Evolutionary conservation across 73 alveolate genomes (phyloP).

Genomic region (Tetrahymena malaccensis): DNA sequence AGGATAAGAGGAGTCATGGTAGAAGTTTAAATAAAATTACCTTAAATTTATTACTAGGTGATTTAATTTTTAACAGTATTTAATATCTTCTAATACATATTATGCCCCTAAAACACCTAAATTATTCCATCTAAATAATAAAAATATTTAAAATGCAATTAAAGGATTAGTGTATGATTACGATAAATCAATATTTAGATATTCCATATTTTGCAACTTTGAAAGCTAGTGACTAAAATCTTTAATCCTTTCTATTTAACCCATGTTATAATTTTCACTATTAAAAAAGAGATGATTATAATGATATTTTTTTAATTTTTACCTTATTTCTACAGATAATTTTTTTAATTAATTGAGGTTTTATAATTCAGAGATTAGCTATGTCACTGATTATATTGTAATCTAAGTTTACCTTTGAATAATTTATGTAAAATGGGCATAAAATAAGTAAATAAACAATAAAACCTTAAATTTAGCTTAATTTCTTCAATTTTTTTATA

Average conservation of each 20-base stretch:
- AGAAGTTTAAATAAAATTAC: not conserved
- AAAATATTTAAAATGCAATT: not conserved
- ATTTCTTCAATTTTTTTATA: not conserved
- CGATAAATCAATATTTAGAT: not conserved
- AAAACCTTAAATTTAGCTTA: not conserved
- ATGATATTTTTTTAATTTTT: not conserved
- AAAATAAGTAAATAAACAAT: not conserved
- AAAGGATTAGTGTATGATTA: not conserved
- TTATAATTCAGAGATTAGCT: not conserved
- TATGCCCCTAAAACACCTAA: not conserved
- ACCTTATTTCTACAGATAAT: not conserved
- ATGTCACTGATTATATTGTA: not conserved
- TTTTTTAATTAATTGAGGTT: not conserved
- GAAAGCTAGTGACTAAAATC: not conserved
- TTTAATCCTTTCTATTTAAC: not conserved
- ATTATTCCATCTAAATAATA: not conserved
- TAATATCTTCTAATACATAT: not conserved
- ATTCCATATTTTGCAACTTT: not conserved
- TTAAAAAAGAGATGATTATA: not conserved
- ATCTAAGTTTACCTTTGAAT: not conserved
- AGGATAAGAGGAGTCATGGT: no score
- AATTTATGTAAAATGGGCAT: not conserved
- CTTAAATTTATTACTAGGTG: not conserved
- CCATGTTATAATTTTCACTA: not conserved
- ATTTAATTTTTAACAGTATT: not conserved